Evolutionary conservation across 2,329 filamentous ascomycete genomes (phyloP), one percentile per base, ranked within the genome.

Genomic region (Neonectria punicea): DNA sequence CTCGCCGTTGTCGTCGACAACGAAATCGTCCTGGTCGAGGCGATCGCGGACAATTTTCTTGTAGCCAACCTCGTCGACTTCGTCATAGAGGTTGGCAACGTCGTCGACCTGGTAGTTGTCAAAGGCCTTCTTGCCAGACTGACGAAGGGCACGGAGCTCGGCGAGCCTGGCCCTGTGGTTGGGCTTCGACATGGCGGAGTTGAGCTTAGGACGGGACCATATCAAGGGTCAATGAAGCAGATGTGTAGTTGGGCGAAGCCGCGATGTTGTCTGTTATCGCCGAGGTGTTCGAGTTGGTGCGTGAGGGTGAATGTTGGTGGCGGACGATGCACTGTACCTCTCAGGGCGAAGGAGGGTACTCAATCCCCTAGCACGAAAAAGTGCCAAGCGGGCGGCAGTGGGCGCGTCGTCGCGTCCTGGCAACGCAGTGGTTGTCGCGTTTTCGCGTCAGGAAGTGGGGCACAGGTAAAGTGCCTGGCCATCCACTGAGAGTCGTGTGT

Each of bases 1-100:
- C 77, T 95, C 93, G 75, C 95, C 95, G 82, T 98, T 97, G 82
- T 99, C 96, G 83, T 98, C 96, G 65, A 99, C 94, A 57, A 99
- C 95, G 75, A 99, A 99, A 81, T 99, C 96, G 74, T 99, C 96
- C 75, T 97, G 87, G 76, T 98, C 93, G 56, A 99, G 85, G 51
- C 96, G 91, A 61, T 91, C 89, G 46, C 96, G 89, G 14, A 99
- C 94, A 70, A 98, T 91, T 79, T 97, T 97, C 84, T 98, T 98
- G 85, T 99, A 99, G 56, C 93, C 92, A 75, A 96, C 95, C 75
- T 99, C 96, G 76, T 98, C 94, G 53, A 99, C 94, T 75, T 97
- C 94, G 68, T 98, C 96, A 82, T 98, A 99, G 49, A 99, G 84
- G 72, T 93, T 89, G 70, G 91, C 88, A 73, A 93, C 92, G 67